A percentile compares a stretch with the other conserved stretches of the same genome.
These are phyloP conservation scores for Petunia axillaris DNA, from an alignment of 257 asterid species.

Conservation along the genomic window DNA sequence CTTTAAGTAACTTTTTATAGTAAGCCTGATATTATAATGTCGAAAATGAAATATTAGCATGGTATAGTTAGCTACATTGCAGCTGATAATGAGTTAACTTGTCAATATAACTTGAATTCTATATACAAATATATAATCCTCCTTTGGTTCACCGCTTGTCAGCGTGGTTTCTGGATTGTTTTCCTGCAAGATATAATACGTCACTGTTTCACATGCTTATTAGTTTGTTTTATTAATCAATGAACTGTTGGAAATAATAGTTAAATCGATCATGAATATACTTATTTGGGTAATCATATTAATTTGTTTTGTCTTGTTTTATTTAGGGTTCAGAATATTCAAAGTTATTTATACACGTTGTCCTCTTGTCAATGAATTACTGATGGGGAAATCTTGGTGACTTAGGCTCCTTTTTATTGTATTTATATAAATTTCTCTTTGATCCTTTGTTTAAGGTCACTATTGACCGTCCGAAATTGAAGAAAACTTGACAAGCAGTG, in stretches of 20 bases:
- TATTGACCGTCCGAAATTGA: too few species aligned
- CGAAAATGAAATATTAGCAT: too few species aligned
- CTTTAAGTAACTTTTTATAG: too few species aligned
- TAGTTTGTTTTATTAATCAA: not conserved
- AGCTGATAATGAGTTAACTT: too few species aligned
- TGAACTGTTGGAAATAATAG: not conserved
- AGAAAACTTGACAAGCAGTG: too few species aligned
- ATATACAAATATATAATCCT: too few species aligned
- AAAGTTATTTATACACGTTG: not conserved
- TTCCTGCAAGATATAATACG: too few species aligned
- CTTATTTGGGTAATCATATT: not conserved
- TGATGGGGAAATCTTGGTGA: not conserved
- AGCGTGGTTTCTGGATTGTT: not conserved
- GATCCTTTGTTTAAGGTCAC: too few species aligned
- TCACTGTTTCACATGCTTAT: not conserved
- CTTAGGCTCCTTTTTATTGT: not conserved
- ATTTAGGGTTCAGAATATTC: not conserved
- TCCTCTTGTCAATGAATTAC: not conserved
- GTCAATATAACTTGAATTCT: too few species aligned
- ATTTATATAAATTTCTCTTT: too few species aligned
- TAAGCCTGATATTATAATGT: too few species aligned
- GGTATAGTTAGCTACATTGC: too few species aligned
- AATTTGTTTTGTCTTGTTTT: not conserved
- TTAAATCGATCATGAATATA: not conserved
- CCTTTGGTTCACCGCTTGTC: not conserved